Evolutionary conservation across 202 grass and related monocot species (phyloP).

Genomic region (Carex arenaria): DNA sequence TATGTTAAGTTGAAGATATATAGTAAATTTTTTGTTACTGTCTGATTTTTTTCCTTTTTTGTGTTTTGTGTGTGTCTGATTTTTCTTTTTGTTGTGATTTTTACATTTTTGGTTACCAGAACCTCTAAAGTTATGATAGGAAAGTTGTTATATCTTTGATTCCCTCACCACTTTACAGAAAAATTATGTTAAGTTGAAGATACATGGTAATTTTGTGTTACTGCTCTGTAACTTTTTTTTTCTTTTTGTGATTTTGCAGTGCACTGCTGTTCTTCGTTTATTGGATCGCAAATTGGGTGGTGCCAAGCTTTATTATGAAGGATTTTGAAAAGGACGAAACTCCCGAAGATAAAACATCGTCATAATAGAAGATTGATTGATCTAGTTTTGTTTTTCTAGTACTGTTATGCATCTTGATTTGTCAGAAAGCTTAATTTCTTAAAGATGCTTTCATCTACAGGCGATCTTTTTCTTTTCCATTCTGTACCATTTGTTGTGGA

Average conservation of each 20-base stretch:
- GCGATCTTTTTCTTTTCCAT: background rate
- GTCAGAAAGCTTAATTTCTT: background rate
- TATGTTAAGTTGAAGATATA: background rate
- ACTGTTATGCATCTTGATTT: background rate
- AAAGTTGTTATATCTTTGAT: background rate
- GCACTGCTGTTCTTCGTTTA: background rate
- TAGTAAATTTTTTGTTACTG: background rate
- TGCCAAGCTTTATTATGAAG: constrained; percentile 17
- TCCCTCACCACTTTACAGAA: background rate
- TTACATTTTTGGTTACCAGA: background rate
- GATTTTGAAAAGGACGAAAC: constrained; percentile 9
- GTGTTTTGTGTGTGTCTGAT: too few relatives aligned
- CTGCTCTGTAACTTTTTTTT: background rate
- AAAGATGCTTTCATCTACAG: background rate
- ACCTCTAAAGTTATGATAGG: too few relatives aligned
- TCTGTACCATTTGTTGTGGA: background rate
- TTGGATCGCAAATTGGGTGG: constrained; percentile 14
- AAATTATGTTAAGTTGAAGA: background rate
- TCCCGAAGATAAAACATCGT: background rate
- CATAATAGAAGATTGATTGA: background rate
- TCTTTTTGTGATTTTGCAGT: background rate
- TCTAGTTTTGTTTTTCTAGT: background rate
- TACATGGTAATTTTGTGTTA: background rate
- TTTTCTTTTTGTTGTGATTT: background rate
- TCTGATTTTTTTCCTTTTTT: too few relatives aligned